Evolutionary conservation across 176 grass and related monocot species (phyloP).

Genomic region (Melocanna baccifera): DNA sequence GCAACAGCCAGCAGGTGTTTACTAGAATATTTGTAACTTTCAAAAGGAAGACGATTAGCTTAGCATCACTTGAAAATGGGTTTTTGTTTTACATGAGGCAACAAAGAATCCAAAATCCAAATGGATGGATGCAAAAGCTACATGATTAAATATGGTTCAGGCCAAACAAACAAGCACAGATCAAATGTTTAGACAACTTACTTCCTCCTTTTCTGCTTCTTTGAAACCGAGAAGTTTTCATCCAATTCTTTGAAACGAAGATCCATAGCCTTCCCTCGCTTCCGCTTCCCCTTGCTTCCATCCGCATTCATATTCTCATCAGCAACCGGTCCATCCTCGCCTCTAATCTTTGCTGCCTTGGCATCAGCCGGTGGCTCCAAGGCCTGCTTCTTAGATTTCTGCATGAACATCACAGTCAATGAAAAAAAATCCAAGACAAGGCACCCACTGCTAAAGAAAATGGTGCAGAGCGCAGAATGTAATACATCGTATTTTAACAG

Average conservation of each 20-base stretch:
- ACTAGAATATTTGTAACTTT: not conserved
- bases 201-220: constrained; percentile 90
- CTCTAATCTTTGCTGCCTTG: constrained; percentile 9
- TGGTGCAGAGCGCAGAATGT: not conserved
- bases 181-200: constrained; percentile 32
- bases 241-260: constrained; percentile 80
- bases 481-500: not conserved
- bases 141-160: not conserved
- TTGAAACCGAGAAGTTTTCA: constrained; percentile 33
- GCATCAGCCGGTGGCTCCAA: not conserved
- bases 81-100: not conserved
- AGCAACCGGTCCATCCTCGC: not conserved
- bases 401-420: not conserved
- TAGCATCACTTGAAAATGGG: not conserved
- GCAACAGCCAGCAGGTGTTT: not conserved
- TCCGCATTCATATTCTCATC: not conserved
- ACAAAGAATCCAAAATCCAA: not conserved
- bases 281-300: constrained; percentile 44
- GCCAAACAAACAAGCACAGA: not conserved
- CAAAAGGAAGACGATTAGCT: not conserved
- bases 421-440: not conserved
- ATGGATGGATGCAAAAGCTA: not conserved
- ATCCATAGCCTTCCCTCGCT: constrained; percentile 50
- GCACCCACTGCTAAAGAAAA: not conserved
- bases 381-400: constrained; percentile 33